Conservation (phyloP, 2,329 filamentous ascomycete genomes). For the Paracorniculantispora psalliotae region DNA sequence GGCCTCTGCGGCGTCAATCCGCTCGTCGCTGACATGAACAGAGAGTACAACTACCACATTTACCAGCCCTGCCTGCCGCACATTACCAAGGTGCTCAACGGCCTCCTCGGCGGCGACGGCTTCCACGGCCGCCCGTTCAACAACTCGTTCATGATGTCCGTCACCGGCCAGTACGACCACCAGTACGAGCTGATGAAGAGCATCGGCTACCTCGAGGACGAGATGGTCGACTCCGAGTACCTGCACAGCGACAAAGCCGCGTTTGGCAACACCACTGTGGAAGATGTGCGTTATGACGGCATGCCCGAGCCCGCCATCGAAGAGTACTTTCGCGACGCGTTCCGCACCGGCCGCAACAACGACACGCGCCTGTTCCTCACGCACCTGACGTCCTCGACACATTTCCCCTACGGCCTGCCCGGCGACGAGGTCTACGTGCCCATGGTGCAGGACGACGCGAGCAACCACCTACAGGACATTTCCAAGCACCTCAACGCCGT, state of each 20-base stretch:
- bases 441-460: conserved; percentile 16
- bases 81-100: conserved; percentile 30
- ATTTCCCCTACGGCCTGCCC: conserved; percentile 29
- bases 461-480: conserved; percentile 26
- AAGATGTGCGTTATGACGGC: conserved; percentile 31
- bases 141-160: conserved; percentile 29
- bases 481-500: conserved; percentile 31
- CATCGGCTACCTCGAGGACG: conserved; percentile 26
- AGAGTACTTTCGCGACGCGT: conserved; percentile 30
- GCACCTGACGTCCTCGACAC: conserved; percentile 32
- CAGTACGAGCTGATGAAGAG: conserved; percentile 25
- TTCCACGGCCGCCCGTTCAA: conserved; percentile 27
- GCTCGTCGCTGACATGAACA: conserved; percentile 37
- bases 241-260: conserved; percentile 24
- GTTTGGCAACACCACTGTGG: conserved; percentile 24
- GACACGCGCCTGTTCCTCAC: conserved; percentile 30
- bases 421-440: conserved; percentile 24
- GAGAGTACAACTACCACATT: conserved; percentile 35
- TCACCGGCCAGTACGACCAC: conserved; percentile 30
- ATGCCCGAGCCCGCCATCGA: conserved; percentile 27
- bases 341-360: conserved; percentile 23
- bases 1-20: conserved; percentile 38
- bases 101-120: conserved; percentile 15
- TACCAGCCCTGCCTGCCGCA: conserved; percentile 42
- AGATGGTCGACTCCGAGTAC: conserved; percentile 26